These are phyloP conservation scores for Spergularia bocconei DNA, from an alignment of 148 eudicot species.

Conservation along the genomic window DNA sequence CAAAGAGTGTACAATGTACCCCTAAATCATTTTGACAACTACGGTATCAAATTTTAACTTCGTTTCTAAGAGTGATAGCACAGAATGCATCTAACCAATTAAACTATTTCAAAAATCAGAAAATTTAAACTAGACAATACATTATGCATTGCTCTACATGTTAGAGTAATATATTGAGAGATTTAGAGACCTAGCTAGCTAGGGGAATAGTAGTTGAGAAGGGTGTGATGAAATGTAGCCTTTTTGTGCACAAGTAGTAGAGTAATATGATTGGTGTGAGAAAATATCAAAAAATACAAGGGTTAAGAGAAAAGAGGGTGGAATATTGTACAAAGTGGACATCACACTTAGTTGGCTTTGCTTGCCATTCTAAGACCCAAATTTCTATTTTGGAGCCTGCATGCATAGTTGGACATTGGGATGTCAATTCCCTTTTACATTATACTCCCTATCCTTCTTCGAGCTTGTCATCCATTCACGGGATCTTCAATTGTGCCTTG, in stretches of 20 bases:
- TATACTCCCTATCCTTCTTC: background rate
- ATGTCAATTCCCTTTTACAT: background rate
- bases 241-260: background rate
- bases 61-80: no score
- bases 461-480: constrained; percentile 11
- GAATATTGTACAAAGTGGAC: constrained; percentile 15
- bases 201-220: background rate
- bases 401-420: constrained; percentile 26
- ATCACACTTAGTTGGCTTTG: constrained; percentile 16
- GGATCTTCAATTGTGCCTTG: constrained; percentile 24
- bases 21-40: background rate
- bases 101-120: no score
- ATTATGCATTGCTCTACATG: no score
- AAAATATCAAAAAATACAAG: background rate
- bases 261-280: background rate
- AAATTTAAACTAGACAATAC: no score
- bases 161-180: no score
- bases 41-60: no score
- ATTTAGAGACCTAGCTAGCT: background rate
- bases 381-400: constrained; percentile 26
- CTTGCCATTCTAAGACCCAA: constrained; percentile 27
- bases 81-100: no score
- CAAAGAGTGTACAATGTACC: no score
- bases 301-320: background rate
- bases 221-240: background rate